Evolutionary conservation across 75 land plant species (phyloP), one percentile per base, ranked within the genome.

Genomic region (Selaginella tamariscina): DNA sequence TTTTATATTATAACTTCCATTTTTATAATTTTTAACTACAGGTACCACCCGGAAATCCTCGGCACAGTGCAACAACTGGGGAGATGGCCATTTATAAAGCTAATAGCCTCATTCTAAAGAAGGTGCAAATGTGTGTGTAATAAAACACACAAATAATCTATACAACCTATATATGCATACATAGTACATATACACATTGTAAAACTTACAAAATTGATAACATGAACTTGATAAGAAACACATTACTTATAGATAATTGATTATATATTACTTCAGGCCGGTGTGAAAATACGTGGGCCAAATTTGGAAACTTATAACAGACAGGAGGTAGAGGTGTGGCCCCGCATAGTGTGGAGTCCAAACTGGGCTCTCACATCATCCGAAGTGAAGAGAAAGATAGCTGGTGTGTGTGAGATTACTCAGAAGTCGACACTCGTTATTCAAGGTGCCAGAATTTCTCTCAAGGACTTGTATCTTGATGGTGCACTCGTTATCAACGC

Each of bases 251-350:
- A n/a, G n/a, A n/a, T n/a, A n/a, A n/a, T n/a, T n/a, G n/a, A n/a
- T n/a, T n/a, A n/a, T n/a, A n/a, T n/a, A n/a, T 23, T 28, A 54
- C n/a, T 2, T 32, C 78, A 90, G 98, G 95, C 81, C 66, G 98
- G 98, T 64, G 88, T 77, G 24, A 30, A 78, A 39, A 74, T 93
- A 32, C 85, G 75, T 62, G 96, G 78, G 56, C 98, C 98, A 1
- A 55, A 70, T n/a, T 31, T 70, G 8, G 72, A 79, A 9, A 77
- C 77, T 18, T 86, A 81, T 71, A 93, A 93, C 71, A 86, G 85
- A 22, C 98, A 93, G 79, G 87, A 87, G 56, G 88, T 93, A 24
- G 91, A 93, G 76, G 83, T 93, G 27, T 93, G 98, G 98, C 88
- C 98, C 27, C 95, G 91, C 2, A 78, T 93, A 32, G 75, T 80